Percentiles rank a stretch among this genome's conserved stretches.
Evolutionary conservation across 176 grass and related monocot species (phyloP).

Genomic region (Coix lacrymajobi): DNA sequence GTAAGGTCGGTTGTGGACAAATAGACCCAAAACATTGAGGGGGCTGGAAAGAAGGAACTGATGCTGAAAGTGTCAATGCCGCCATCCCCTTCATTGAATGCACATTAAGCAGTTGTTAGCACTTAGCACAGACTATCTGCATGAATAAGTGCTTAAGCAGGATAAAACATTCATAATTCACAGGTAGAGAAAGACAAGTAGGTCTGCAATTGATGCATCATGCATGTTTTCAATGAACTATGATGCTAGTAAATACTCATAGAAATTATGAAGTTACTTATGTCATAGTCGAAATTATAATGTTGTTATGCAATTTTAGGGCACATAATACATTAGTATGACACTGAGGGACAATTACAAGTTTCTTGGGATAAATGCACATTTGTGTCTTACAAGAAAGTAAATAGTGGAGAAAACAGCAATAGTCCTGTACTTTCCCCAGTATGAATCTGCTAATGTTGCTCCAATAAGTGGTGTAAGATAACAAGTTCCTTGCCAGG

Average conservation of each 20-base stretch:
- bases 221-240: background rate
- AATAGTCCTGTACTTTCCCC: slow-evolving; percentile 71
- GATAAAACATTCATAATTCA: background rate
- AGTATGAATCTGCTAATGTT: slow-evolving; percentile 65
- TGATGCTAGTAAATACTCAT: background rate
- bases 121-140: background rate
- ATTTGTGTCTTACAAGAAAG: slow-evolving; percentile 66
- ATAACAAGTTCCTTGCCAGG: slow-evolving; percentile 89
- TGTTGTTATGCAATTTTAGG: too few relatives aligned
- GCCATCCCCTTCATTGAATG: slow-evolving; percentile 55
- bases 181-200: background rate
- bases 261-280: background rate
- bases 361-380: background rate
- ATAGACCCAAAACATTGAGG: slow-evolving; percentile 40
- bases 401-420: slow-evolving; percentile 70
- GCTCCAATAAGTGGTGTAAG: slow-evolving; percentile 74
- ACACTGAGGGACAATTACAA: background rate
- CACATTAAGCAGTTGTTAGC: slow-evolving; percentile 14
- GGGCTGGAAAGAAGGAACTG: slow-evolving; percentile 48
- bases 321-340: background rate
- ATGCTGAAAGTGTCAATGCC: slow-evolving; percentile 61
- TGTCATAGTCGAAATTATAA: background rate
- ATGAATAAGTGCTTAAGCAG: background rate
- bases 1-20: slow-evolving; percentile 56
- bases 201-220: background rate